phyloP scores from a whole-genome alignment of 768 basidiomycete genomes.

The Trametes cingulata region DNA sequence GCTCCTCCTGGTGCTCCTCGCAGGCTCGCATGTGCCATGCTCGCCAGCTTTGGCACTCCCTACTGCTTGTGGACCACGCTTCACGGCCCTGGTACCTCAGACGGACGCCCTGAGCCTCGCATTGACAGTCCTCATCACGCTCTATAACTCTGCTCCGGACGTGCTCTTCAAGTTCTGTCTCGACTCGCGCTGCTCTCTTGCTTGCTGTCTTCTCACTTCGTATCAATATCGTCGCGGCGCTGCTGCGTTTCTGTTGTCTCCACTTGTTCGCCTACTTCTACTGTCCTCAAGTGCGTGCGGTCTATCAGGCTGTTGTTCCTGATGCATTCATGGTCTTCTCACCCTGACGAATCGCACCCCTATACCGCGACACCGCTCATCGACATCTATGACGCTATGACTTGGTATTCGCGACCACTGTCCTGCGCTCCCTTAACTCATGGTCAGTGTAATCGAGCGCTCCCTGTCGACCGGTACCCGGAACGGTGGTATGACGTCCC shows the following conservation, averaged over 20 bases:
- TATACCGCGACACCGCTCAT: too few relatives aligned
- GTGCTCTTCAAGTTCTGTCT: not conserved
- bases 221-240: not conserved
- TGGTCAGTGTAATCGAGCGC: too few relatives aligned
- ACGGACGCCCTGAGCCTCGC: not conserved
- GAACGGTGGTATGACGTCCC: too few relatives aligned
- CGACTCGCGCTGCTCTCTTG: not conserved
- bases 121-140: too few relatives aligned
- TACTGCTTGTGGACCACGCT: conserved; percentile 61
- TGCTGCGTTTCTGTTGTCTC: not conserved
- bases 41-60: conserved; percentile 57
- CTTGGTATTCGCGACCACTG: too few relatives aligned
- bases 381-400: too few relatives aligned
- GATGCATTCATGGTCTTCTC: too few relatives aligned
- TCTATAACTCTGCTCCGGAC: too few relatives aligned
- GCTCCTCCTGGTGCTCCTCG: conserved; percentile 47
- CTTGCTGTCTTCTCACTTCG: not conserved
- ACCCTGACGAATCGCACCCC: too few relatives aligned
- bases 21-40: conserved; percentile 48
- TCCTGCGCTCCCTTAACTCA: too few relatives aligned
- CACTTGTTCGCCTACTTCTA: not conserved
- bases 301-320: too few relatives aligned
- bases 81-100: not conserved
- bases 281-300: not conserved
- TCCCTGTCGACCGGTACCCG: too few relatives aligned